phyloP scores from a whole-genome alignment of 495 filamentous ascomycete genomes.

The Neurospora sp. region DNA sequence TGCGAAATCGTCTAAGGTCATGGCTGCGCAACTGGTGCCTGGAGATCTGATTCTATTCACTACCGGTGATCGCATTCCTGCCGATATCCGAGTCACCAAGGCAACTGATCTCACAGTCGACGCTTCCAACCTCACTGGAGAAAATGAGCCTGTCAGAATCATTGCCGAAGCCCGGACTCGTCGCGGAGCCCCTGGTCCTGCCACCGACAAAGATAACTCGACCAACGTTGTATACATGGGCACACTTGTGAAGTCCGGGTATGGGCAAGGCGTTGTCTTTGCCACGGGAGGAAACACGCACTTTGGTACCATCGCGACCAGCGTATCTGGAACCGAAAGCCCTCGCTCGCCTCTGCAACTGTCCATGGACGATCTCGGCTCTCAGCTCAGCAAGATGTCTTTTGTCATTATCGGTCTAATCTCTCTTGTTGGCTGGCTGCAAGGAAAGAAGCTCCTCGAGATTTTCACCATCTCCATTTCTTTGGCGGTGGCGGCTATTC shows the following conservation, averaged over 20 bases:
- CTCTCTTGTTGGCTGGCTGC: conserved; percentile 74
- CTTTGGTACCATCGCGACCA: conserved; percentile 92
- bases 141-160: conserved; percentile 86
- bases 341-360: conserved; percentile 87
- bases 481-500: conserved; percentile 91
- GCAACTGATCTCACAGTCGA: conserved; percentile 85
- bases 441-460: conserved; percentile 80
- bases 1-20: conserved; percentile 69
- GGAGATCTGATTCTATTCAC: conserved; percentile 90
- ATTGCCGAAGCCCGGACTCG: conserved; percentile 57
- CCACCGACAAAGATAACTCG: conserved; percentile 17
- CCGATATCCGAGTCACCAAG: conserved; percentile 88
- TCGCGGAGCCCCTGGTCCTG: conserved; percentile 25
- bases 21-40: conserved; percentile 75
- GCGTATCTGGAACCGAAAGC: conserved; percentile 86
- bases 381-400: conserved; percentile 89
- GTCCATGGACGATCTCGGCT: conserved; percentile 93
- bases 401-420: conserved; percentile 93
- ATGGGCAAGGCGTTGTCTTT: conserved; percentile 92
- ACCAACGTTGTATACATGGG: conserved; percentile 97
- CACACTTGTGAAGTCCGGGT: conserved; percentile 88
- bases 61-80: conserved; percentile 91
- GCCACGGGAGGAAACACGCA: conserved; percentile 86
- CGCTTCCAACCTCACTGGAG: conserved; percentile 93
- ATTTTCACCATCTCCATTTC: conserved; percentile 98